Base-by-base conservation (phyloP, 805 yeast species). In the Metschnikowia continentalis region DNA sequence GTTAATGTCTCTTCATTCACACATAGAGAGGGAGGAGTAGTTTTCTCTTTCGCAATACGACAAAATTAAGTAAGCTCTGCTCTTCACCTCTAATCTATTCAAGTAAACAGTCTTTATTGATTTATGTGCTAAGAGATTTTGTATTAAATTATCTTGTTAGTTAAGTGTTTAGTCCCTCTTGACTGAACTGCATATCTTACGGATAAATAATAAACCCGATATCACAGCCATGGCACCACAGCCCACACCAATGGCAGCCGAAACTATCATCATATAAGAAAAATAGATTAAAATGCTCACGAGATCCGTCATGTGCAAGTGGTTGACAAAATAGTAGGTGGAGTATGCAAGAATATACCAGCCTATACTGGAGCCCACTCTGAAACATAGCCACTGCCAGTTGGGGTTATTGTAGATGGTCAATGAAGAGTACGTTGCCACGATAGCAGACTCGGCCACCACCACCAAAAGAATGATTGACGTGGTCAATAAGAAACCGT, bases 351-450 rank as follows among this genome's bases (percentile, higher is more conserved):
- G 81, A 51, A 90, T 75, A 68, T 86, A 88, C 75, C 84, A 74
- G 32, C 90, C 89, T 44, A 88, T 78, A 51, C 91, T 82, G 3
- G 74, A 63, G 4, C 95, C 88, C 30, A 83, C 80, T 48, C 81
- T 65, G 66, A 88, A 89, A 11, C 90, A 74, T 57, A 84, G 76
- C 96, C 96, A 89, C 63, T 88, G 88, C 96, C 96, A 90, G 57
- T 76, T 70, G 46, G 80, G 79, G 61, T 80, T 78, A 46, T 78
- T 80, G 57, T 79, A 71, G 20, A 75, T 74, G 1, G 73, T 64
- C 59, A 89, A 72, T 41, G 85, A 76, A 40, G 86, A 62, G 61
- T 85, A 89, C 8, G 85, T 76, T 5, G 86, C 82, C 40, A 89
- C 80, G 22, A 89, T 76, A 7, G 91, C 81, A 48, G 86, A 80